Percentiles rank a stretch among this genome's conserved stretches.
phyloP scores from a whole-genome alignment of 1,284 basidiomycete species.

The Afroboletus lepidellus region DNA sequence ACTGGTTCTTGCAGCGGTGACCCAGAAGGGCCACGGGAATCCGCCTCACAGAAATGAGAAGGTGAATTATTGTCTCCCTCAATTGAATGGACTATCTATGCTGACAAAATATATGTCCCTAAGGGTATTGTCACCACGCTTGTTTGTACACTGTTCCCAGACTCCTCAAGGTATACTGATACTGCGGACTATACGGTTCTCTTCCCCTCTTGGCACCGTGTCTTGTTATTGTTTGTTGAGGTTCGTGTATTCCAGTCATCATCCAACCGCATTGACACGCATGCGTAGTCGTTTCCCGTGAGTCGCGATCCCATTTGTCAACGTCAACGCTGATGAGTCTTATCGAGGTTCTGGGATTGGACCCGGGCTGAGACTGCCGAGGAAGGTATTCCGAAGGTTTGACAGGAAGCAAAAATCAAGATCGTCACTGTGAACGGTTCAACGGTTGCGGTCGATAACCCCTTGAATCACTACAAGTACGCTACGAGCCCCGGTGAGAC shows the following conservation, averaged over 20 bases:
- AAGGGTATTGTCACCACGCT: conserved; percentile 20
- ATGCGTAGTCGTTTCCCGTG: conserved; percentile 19
- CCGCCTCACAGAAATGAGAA: conserved; percentile 4
- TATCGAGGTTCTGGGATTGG: conserved; percentile 21
- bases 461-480: neutral
- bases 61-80: neutral
- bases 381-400: conserved; percentile 12
- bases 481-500: neutral
- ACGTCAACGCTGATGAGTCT: neutral
- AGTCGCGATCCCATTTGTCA: neutral
- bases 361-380: conserved; percentile 3
- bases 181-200: conserved; percentile 12
- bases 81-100: neutral
- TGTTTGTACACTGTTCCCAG: neutral
- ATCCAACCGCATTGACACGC: neutral
- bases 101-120: conserved; percentile 1
- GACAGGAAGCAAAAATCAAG: neutral
- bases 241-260: neutral
- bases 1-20: conserved; percentile 12
- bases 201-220: conserved; percentile 22
- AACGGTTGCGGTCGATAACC: too few species aligned
- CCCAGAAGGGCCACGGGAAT: conserved; percentile 5
- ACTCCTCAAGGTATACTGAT: neutral
- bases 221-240: conserved; percentile 11
- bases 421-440: conserved; percentile 5